Evolutionary conservation across 2,329 filamentous ascomycete species (phyloP), one percentile per base, ranked within the genome.

Genomic region (Xylariaceae sp.): DNA sequence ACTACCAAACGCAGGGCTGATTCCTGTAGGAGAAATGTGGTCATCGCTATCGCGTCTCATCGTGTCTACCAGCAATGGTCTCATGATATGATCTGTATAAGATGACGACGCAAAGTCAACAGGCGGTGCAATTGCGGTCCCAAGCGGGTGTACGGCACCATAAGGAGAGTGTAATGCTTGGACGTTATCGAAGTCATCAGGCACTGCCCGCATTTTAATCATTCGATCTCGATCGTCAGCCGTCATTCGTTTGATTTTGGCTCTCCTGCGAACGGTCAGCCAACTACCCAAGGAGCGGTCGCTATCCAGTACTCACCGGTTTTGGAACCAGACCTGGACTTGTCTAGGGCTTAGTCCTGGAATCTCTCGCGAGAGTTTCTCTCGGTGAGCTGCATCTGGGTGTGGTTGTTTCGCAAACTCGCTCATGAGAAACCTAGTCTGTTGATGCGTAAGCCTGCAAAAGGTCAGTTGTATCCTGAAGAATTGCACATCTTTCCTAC

Each of bases 301-400:
- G 23, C 5, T 52, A 17, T 81, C 68, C 82, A 96, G 5, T 53
- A 17, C 81, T 68, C 82, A 96, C 92, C 92, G 85, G 75, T 97
- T 97, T 75, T 97, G 92, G 75, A 97, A 97, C 93, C 92, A 97
- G 53, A 97, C 92, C 74, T 97, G 92, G 23, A 97, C 93, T 73
- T 97, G 92, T 62, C 92, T 85, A 44, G 92, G 90, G 68, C 90
- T 96, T 53, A 97, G 77, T 0, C 92, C 93, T 37, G 93, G 92
- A 51, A 97, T 97, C 72, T 97, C 91, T 64, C 88, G 81, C 3
- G 92, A 93, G 44, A 97, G 79, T 51, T 91, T 83, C 72, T 96
- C 92, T 63, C 92, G 83, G 73, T 96, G 92, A 51, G 90, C 89
- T 47, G 92, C 92, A 75, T 97, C 92, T 6, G 92, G 92, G 72